phyloP scores from a whole-genome alignment of 2,329 filamentous ascomycete species.

The Xylariaceae sp. region DNA sequence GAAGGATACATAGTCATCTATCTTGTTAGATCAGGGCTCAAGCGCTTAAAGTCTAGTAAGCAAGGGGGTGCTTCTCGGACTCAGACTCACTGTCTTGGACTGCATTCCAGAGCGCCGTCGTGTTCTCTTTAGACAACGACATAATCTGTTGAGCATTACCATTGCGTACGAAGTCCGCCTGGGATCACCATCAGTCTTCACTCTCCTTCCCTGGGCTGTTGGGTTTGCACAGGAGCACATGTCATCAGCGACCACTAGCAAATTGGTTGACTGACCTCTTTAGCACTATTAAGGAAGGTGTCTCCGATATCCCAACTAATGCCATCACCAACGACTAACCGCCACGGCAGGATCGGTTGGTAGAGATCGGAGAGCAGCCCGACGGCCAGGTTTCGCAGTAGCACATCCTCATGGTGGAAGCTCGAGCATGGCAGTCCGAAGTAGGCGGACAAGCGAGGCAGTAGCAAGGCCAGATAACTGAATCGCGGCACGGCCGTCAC shows the following conservation, averaged over 20 bases:
- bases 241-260: not conserved
- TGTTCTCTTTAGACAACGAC: constrained; percentile 84
- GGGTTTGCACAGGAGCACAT: not conserved
- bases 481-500: constrained; percentile 63
- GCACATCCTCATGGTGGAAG: constrained; percentile 57
- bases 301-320: constrained; percentile 66
- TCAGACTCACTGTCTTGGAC: constrained; percentile 72
- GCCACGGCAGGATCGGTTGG: constrained; percentile 61
- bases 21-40: not conserved
- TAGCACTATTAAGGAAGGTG: constrained; percentile 69
- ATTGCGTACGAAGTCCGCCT: constrained; percentile 86
- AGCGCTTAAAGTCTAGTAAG: not conserved
- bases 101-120: constrained; percentile 80
- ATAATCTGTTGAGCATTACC: constrained; percentile 90
- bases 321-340: constrained; percentile 60
- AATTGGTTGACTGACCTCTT: constrained; percentile 55
- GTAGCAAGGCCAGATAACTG: constrained; percentile 64
- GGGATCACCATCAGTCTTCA: constrained; percentile 11
- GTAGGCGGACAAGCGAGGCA: constrained; percentile 61
- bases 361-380: constrained; percentile 61
- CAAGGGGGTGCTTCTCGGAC: not conserved
- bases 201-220: not conserved
- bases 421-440: constrained; percentile 62
- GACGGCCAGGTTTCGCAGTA: constrained; percentile 43
- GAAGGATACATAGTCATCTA: constrained; percentile 77